Evolutionary conservation across 495 filamentous ascomycete genomes (phyloP).

Genomic region (Tuber calosporum): DNA sequence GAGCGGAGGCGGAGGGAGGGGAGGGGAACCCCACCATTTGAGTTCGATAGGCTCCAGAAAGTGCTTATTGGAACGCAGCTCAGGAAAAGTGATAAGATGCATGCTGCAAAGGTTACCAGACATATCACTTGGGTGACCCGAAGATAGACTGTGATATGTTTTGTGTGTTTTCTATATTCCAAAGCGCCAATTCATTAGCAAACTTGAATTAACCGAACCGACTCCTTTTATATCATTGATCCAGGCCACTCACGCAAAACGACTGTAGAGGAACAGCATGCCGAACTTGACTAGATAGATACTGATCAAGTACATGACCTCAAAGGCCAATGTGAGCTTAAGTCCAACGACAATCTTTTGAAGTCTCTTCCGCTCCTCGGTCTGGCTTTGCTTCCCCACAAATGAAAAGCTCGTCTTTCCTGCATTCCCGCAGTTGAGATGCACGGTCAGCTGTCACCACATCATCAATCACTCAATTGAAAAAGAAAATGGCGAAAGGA

Average conservation of each 20-base stretch:
- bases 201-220: background rate
- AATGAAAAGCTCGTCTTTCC: slow-evolving; percentile 32
- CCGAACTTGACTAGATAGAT: slow-evolving; percentile 40
- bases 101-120: slow-evolving; percentile 27
- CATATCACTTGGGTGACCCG: slow-evolving; percentile 37
- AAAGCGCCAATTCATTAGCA: background rate
- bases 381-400: slow-evolving; percentile 8
- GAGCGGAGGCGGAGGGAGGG: background rate
- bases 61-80: slow-evolving; percentile 33
- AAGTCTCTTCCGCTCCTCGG: slow-evolving; percentile 24
- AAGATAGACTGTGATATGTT: slow-evolving; percentile 35
- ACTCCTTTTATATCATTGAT: background rate
- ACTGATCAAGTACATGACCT: slow-evolving; percentile 37
- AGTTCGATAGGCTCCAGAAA: slow-evolving; percentile 30
- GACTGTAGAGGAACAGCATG: slow-evolving; percentile 40
- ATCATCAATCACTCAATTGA: background rate
- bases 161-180: slow-evolving; percentile 34
- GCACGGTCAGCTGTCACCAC: slow-evolving; percentile 1
- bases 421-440: background rate
- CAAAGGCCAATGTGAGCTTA: slow-evolving; percentile 36
- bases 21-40: slow-evolving; percentile 21
- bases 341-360: slow-evolving; percentile 31
- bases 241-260: slow-evolving; percentile 34
- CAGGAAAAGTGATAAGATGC: slow-evolving; percentile 37
- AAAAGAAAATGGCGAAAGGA: slow-evolving; percentile 5